A percentile compares a stretch with the other conserved stretches of the same genome.
Conservation (phyloP, 208 protist genomes). For the Naegleria fowleri region DNA sequence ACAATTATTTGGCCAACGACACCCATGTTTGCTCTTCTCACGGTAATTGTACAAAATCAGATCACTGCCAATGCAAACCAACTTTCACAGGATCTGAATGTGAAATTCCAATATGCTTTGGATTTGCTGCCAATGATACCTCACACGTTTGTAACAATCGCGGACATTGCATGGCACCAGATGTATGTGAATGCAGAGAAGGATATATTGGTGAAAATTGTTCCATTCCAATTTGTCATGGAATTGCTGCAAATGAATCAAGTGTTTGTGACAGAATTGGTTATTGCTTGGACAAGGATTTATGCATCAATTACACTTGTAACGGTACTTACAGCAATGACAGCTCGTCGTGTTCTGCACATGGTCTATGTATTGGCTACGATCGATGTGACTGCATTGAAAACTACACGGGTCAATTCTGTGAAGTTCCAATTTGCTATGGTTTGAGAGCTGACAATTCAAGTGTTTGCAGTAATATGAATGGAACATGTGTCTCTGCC, state of each 20-base stretch:
- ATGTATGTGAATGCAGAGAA: neutral
- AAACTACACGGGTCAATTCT: neutral
- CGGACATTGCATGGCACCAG: neutral
- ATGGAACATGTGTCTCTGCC: neutral
- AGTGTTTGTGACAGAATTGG: neutral
- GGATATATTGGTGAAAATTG: neutral
- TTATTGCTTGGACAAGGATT: neutral
- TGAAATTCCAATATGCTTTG: neutral
- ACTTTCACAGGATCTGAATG: neutral
- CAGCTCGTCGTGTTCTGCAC: neutral
- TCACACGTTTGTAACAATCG: neutral
- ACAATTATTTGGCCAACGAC: neutral
- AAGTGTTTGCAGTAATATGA: neutral
- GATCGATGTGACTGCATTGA: neutral
- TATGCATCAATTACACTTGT: neutral
- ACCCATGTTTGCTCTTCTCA: neutral
- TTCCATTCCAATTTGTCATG: neutral
- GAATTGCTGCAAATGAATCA: neutral
- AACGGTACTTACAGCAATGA: neutral
- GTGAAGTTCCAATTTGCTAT: neutral
- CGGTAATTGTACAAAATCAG: neutral
- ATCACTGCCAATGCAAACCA: neutral
- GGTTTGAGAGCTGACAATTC: neutral
- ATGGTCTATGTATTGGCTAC: neutral
- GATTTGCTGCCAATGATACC: neutral